Evolutionary conservation across 2,329 filamentous ascomycete species (phyloP).

Genomic region (Lecanicillium sp.): DNA sequence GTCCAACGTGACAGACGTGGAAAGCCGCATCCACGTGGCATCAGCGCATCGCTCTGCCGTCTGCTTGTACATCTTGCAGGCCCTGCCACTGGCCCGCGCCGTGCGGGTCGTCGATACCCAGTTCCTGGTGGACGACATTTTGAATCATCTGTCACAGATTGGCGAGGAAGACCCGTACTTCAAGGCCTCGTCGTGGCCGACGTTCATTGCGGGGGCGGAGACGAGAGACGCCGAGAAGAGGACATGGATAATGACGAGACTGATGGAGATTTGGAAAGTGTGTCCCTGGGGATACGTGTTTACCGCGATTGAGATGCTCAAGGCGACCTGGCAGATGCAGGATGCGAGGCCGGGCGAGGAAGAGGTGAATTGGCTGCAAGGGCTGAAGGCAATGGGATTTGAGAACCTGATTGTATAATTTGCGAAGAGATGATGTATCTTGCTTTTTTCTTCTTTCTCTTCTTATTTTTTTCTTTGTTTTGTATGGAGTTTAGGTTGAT

Average conservation of each 20-base stretch:
- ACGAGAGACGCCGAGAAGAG: conserved; percentile 40
- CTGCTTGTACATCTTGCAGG: conserved; percentile 42
- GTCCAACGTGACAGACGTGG: conserved; percentile 31
- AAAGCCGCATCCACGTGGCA: conserved; percentile 38
- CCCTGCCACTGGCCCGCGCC: conserved; percentile 32
- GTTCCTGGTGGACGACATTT: conserved; percentile 43
- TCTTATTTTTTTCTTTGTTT: not conserved
- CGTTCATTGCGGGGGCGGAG: conserved; percentile 53
- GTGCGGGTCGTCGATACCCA: conserved; percentile 34
- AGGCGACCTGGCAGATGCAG: conserved; percentile 40
- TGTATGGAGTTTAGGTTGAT: not conserved
- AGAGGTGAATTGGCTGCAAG: conserved; percentile 36
- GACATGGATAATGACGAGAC: conserved; percentile 45
- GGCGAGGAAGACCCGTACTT: conserved; percentile 45
- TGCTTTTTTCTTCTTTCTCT: not conserved
- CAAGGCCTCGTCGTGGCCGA: conserved; percentile 55
- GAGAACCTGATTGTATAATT: conserved; percentile 41
- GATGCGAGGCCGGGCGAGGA: conserved; percentile 23
- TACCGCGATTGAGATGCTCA: conserved; percentile 43
- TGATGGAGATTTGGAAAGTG: conserved; percentile 38
- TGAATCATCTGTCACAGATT: conserved; percentile 44
- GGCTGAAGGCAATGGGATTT: conserved; percentile 37
- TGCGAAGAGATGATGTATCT: not conserved
- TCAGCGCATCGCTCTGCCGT: conserved; percentile 42
- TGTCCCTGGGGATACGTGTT: conserved; percentile 48